Evolutionary conservation across 2,329 filamentous ascomycete genomes (phyloP), one percentile per base, ranked within the genome.

Genomic region (Cordyceps militaris): DNA sequence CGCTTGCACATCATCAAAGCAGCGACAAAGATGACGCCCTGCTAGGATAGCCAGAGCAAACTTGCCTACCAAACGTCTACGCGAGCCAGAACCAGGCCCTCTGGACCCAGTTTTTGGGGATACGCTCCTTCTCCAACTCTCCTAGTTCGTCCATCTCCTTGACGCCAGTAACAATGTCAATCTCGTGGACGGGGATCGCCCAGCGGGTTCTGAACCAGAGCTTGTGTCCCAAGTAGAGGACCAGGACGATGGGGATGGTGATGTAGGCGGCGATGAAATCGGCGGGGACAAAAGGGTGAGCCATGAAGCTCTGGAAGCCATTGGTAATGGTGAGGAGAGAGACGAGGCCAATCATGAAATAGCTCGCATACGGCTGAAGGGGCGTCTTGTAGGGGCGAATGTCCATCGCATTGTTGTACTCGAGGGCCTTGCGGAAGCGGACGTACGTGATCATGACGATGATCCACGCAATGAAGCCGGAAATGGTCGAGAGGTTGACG

Each of bases 221-320:
- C 73, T 85, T 86, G 74, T 88, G 86, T 3, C 77, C 82, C 13
- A 81, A 7, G 64, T 87, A 88, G 0, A 99, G 73, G 0, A 74
- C 69, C 2, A 84, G 62, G 69, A 88, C 88, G 63, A 79, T 80
- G 47, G 77, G 85, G 0, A 87, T 73, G 10, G 77, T 86, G 65
- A 88, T 76, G 64, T 85, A 91, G 64, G 72, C 78, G 0, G 82
- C 80, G n/a, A 86, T 60, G 65, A 94, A 94, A 64, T 77, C 76
- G 5, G 78, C 75, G 0, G 78, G 79, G 16, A 76, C 80, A 80
- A 85, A 93, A 28, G 84, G 76, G 8, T 76, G 73, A 0, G 83
- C 81, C 68, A 86, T 87, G 68, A 93, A 92, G 14, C 87, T 81
- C 36, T 85, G 80, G 71, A 91, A 93, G 1, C 88, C 89, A 64